Conservation (phyloP, 805 yeast genomes). For the Yamadazyma ubonensis region DNA sequence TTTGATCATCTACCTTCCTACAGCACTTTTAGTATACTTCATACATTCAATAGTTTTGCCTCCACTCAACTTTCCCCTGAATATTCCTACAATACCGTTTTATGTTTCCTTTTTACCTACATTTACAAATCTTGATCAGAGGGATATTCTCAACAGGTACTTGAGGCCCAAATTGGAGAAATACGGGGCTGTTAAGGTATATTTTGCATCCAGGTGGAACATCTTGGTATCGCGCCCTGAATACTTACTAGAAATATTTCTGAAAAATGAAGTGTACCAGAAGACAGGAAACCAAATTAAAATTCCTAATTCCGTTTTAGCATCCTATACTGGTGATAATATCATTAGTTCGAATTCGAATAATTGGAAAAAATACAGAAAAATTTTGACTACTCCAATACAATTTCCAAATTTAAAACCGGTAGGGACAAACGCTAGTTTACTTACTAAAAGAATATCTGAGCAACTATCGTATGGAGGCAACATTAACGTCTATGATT, state of each 20-base stretch:
- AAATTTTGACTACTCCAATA: slow-evolving; percentile 44
- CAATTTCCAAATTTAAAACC: slow-evolving; percentile 47
- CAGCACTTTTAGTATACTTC: not conserved
- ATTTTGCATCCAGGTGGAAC: slow-evolving; percentile 63
- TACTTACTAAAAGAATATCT: slow-evolving; percentile 10
- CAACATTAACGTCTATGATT: slow-evolving; percentile 39
- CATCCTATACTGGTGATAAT: slow-evolving; percentile 59
- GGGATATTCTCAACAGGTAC: slow-evolving; percentile 43
- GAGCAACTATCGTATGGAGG: too few species aligned
- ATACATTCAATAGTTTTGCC: slow-evolving; percentile 33
- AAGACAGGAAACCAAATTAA: slow-evolving; percentile 62
- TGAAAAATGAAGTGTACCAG: slow-evolving; percentile 49
- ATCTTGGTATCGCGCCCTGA: slow-evolving; percentile 52
- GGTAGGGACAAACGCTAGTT: slow-evolving; percentile 36
- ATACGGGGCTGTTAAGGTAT: slow-evolving; percentile 58
- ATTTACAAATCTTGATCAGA: slow-evolving; percentile 47
- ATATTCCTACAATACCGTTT: slow-evolving; percentile 62
- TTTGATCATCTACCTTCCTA: not conserved
- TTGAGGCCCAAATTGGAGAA: slow-evolving; percentile 45
- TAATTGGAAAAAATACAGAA: slow-evolving; percentile 50
- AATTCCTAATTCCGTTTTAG: slow-evolving; percentile 53
- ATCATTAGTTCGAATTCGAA: slow-evolving; percentile 58
- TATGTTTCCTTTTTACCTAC: slow-evolving; percentile 52
- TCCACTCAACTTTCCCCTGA: slow-evolving; percentile 50
- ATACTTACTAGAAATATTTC: slow-evolving; percentile 44